Conservation (phyloP, 2,329 filamentous ascomycete species). For the Aureobasidium sp. region DNA sequence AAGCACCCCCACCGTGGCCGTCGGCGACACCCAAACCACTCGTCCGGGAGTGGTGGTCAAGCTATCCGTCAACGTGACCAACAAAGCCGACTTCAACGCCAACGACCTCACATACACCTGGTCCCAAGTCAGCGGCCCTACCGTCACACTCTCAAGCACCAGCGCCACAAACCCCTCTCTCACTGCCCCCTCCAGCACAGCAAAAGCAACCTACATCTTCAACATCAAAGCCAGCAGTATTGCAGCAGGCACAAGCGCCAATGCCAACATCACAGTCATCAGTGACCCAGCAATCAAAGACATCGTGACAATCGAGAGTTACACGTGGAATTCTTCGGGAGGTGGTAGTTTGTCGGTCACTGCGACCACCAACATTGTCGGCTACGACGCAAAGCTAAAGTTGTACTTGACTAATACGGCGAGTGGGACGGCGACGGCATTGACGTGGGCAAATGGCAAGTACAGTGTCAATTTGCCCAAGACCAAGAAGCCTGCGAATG, state of each 20-base stretch:
- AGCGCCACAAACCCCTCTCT: conserved; percentile 15
- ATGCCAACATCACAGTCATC: conserved; percentile 27
- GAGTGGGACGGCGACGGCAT: conserved; percentile 22
- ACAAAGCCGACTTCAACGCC: conserved; percentile 16
- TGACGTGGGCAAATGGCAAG: conserved; percentile 23
- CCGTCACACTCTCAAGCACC: conserved; percentile 23
- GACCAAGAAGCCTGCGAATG: conserved; percentile 24
- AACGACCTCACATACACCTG: conserved; percentile 28
- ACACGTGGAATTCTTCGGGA: conserved; percentile 28
- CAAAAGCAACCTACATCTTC: conserved; percentile 26
- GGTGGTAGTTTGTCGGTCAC: conserved; percentile 28
- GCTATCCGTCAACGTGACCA: conserved; percentile 28
- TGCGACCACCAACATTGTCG: conserved; percentile 31
- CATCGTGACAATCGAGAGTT: conserved; percentile 28
- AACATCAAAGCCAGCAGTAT: conserved; percentile 26
- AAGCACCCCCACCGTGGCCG: conserved; percentile 23
- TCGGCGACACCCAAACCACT: conserved; percentile 19
- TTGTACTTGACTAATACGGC: conserved; percentile 25
- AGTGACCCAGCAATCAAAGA: conserved; percentile 25
- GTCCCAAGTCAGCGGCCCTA: conserved; percentile 25
- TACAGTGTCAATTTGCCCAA: conserved; percentile 26
- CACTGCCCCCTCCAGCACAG: conserved; percentile 21
- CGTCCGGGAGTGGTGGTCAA: conserved; percentile 28
- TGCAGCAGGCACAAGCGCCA: conserved; percentile 23
- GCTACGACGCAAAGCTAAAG: conserved; percentile 27